Evolutionary conservation across 1,139 yeast species (phyloP).

Genomic region (Candida sanyaensis): DNA sequence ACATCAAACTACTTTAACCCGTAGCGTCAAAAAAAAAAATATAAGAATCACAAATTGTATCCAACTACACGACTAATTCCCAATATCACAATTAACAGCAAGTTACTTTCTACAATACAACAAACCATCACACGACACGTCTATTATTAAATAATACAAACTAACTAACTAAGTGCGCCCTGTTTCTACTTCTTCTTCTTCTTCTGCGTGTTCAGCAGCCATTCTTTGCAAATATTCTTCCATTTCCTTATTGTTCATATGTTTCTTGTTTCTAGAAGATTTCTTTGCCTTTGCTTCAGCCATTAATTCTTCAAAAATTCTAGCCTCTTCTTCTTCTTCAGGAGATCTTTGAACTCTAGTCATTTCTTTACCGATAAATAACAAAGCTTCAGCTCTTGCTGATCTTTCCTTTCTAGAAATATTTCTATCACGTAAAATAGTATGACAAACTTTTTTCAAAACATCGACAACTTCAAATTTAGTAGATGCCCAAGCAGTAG

Average conservation of each 20-base stretch:
- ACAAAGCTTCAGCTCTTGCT: slow-evolving; percentile 60
- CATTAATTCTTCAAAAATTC: slow-evolving; percentile 76
- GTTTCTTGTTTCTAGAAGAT: slow-evolving; percentile 24
- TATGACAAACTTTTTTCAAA: slow-evolving; percentile 64
- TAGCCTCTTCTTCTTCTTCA: slow-evolving; percentile 74
- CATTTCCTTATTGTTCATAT: slow-evolving; percentile 20
- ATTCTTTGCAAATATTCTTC: slow-evolving; percentile 25
- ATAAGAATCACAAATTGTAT: too few relatives aligned
- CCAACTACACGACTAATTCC: too few relatives aligned
- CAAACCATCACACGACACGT: too few relatives aligned
- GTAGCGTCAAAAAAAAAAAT: too few relatives aligned
- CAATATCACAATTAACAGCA: too few relatives aligned
- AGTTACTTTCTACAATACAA: too few relatives aligned
- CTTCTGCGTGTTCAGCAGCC: slow-evolving; percentile 18
- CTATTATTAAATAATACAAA: neutral
- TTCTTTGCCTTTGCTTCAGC: slow-evolving; percentile 63
- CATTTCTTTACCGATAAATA: slow-evolving; percentile 59
- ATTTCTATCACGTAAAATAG: slow-evolving; percentile 56
- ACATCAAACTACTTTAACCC: too few relatives aligned
- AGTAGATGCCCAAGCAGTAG: slow-evolving; percentile 80
- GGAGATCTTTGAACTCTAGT: slow-evolving; percentile 56
- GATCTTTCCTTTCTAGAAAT: slow-evolving; percentile 52
- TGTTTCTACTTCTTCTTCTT: neutral
- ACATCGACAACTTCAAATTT: slow-evolving; percentile 73
- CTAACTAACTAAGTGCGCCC: too few relatives aligned